Base-by-base conservation (phyloP, 2,329 filamentous ascomycete species). In the Fusarium sp. region DNA sequence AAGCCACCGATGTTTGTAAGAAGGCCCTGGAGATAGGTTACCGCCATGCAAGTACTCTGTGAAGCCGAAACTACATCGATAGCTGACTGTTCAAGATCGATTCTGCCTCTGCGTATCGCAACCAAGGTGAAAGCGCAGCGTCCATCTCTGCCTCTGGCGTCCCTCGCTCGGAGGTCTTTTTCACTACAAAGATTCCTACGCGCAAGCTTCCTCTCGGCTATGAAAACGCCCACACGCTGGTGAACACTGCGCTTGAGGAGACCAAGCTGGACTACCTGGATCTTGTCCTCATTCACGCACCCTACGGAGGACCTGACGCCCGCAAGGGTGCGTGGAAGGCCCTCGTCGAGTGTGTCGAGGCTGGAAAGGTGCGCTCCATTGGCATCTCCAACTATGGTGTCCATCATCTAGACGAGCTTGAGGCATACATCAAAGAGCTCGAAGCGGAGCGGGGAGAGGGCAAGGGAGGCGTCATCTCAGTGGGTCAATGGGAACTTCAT, bases 401-500 rank as follows among this genome's bases (percentile, higher is more conserved):
- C 16, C 87, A 91, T 71, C 91, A 92, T 76, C 84, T 92, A 4
- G 85, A 90, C 56, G 90, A 92, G 81, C 83, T 92, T 34, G 88
- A 91, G 81, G 80, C 78, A 65, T 87, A 91, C 81, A 91, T 91
- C 67, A 84, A 83, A 63, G 89, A 92, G 81, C 88, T 92, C 1
- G 92, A 93, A 78, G 79, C 81, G 20, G 89, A 90, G 81, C 87
- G 89, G 50, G 88, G 91, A 2, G 84, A 86, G 67, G 92, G 91
- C 11, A 92, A 90, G 75, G 91, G 90, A 52, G 94, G 94, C 27
- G 85, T 94, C 45, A 88, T 98, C 78, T 93, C 92, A 70, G 93
- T 98, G 41, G 95, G 94, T 45, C 95, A 98, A 83, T 95, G 93
- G 83, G 95, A 98, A 84, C 85, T 98, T 13, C 95, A 98, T 83